Percentiles rank a stretch among this genome's conserved stretches.
Evolutionary conservation across 1,284 basidiomycete species (phyloP).

Genomic region (Ceratobasidium sp.): DNA sequence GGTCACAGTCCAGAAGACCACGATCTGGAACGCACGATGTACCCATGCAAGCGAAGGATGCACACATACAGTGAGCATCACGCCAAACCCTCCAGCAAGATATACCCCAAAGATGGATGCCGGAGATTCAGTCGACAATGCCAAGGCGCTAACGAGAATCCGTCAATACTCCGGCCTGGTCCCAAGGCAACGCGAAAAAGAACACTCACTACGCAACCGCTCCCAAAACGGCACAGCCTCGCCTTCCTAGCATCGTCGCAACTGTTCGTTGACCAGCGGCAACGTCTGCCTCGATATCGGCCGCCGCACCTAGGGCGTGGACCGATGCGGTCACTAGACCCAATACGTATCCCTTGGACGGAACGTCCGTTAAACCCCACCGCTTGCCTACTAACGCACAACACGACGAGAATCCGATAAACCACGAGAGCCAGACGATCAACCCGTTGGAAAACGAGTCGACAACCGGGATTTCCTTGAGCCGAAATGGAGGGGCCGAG

Average conservation of each 20-base stretch:
- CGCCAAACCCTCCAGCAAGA: constrained; percentile 28
- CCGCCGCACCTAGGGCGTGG: constrained; percentile 52
- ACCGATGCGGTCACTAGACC: constrained; percentile 52
- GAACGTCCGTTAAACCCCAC: constrained; percentile 34
- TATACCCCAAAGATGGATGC: constrained; percentile 39
- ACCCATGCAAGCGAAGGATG: constrained; percentile 36
- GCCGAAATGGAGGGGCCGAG: constrained; percentile 52
- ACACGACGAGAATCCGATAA: constrained; percentile 51
- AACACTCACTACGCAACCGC: constrained; percentile 51
- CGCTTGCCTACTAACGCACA: constrained; percentile 32
- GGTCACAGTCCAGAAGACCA: constrained; percentile 48
- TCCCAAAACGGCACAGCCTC: constrained; percentile 49
- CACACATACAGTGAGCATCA: constrained; percentile 38
- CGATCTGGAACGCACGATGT: constrained; percentile 46
- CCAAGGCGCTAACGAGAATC: constrained; percentile 17
- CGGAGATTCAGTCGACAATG: constrained; percentile 17
- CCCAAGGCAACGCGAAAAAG: not conserved
- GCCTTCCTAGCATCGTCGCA: constrained; percentile 50
- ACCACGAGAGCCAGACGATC: constrained; percentile 52
- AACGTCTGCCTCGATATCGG: constrained; percentile 52
- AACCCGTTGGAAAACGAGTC: constrained; percentile 53
- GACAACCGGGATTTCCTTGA: constrained; percentile 52
- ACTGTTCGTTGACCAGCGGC: constrained; percentile 52
- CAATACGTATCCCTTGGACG: constrained; percentile 50
- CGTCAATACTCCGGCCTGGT: not conserved